phyloP scores from a whole-genome alignment of 192 early-diverging fungal genomes.

The Gigaspora rosea region DNA sequence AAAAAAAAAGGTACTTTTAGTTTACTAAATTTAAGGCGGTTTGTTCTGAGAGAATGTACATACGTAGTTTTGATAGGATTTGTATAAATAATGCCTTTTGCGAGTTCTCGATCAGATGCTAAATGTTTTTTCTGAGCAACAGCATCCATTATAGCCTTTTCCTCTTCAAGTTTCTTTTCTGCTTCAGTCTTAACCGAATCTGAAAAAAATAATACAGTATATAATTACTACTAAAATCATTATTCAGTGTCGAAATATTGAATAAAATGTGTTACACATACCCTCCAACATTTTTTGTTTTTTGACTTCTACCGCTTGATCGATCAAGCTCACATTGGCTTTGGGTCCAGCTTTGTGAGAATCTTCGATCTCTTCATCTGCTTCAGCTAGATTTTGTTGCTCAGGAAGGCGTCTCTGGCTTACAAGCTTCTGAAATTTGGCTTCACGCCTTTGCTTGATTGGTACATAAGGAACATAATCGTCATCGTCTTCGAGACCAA shows the following conservation, averaged over 20 bases:
- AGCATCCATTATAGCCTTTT: too few relatives aligned
- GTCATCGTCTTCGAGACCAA: conserved; percentile 38
- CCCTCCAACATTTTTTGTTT: too few relatives aligned
- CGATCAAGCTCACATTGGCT: conserved; percentile 74
- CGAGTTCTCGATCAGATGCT: too few relatives aligned
- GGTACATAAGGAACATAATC: conserved; percentile 81
- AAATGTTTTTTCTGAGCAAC: too few relatives aligned
- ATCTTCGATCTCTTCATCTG: conserved; percentile 50
- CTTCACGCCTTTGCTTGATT: conserved; percentile 61
- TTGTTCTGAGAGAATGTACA: conserved; percentile 76
- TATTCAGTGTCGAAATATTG: too few relatives aligned
- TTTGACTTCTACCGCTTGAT: conserved; percentile 50
- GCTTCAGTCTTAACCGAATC: conserved; percentile 65
- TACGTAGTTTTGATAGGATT: conserved; percentile 51
- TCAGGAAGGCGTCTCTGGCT: conserved; percentile 37
- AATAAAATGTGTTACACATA: not conserved
- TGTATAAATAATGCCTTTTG: too few relatives aligned
- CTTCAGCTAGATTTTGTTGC: conserved; percentile 37
- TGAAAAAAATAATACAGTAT: conserved; percentile 11
- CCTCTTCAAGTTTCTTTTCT: conserved; percentile 74
- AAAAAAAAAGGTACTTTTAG: conserved; percentile 80
- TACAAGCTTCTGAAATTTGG: conserved; percentile 52
- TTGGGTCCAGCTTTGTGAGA: conserved; percentile 55
- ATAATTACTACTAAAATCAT: not conserved
- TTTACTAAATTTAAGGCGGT: conserved; percentile 83